Percentiles rank a stretch among this genome's conserved stretches.
Conservation (phyloP, 2,329 filamentous ascomycete species). For the Calonectria montana region DNA sequence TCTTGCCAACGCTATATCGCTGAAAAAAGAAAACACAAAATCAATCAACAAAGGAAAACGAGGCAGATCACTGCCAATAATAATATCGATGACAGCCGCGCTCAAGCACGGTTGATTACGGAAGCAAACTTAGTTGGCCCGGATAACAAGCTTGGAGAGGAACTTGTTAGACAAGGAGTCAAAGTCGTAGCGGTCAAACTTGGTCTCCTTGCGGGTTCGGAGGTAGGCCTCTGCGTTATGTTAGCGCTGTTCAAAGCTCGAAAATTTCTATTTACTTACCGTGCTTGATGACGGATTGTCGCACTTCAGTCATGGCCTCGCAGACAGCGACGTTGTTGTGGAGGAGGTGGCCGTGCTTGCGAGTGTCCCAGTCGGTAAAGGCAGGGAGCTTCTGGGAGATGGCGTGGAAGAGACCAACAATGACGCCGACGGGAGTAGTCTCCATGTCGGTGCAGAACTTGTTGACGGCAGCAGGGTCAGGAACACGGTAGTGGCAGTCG, state of each 20-base stretch:
- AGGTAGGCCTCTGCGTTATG: slow-evolving; percentile 80
- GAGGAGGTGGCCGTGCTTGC: slow-evolving; percentile 89
- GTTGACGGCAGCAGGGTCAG: slow-evolving; percentile 83
- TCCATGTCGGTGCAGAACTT: slow-evolving; percentile 99
- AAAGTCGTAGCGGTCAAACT: slow-evolving; percentile 92
- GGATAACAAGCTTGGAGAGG: slow-evolving; percentile 94
- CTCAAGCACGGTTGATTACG: slow-evolving; percentile 26
- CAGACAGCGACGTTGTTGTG: slow-evolving; percentile 93
- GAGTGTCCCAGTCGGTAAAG: slow-evolving; percentile 93
- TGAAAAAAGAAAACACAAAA: slow-evolving; percentile 44
- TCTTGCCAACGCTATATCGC: slow-evolving; percentile 59
- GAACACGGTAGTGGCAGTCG: slow-evolving; percentile 95
- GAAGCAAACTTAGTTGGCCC: slow-evolving; percentile 75
- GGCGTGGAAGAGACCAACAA: slow-evolving; percentile 95
- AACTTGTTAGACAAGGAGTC: slow-evolving; percentile 98
- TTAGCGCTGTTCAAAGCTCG: slow-evolving; percentile 34
- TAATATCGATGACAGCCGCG: slow-evolving; percentile 33
- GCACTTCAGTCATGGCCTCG: slow-evolving; percentile 95
- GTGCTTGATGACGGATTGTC: slow-evolving; percentile 91
- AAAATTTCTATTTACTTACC: slow-evolving; percentile 69
- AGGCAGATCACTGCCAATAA: slow-evolving; percentile 14
- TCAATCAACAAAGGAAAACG: slow-evolving; percentile 43
- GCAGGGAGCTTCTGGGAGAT: slow-evolving; percentile 96
- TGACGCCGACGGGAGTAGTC: slow-evolving; percentile 92
- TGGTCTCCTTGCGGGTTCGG: slow-evolving; percentile 79